Base-by-base conservation (phyloP, 2,329 filamentous ascomycete genomes). In the Pestalotiopsis fici region DNA sequence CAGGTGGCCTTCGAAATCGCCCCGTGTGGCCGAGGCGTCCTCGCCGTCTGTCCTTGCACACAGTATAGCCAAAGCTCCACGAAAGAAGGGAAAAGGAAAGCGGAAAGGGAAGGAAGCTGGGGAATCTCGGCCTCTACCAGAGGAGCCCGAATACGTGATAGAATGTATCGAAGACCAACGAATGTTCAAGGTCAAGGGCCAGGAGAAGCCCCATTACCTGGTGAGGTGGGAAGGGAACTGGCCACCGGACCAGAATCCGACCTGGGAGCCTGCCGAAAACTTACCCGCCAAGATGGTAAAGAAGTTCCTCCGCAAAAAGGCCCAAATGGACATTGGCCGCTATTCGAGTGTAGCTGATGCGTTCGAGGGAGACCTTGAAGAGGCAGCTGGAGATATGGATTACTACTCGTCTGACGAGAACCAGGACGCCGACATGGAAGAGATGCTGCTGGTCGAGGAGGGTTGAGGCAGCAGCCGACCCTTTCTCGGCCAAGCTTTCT, bases 211-310 rank as follows among this genome's bases (percentile, higher is more conserved):
- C 3, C 82, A 80, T 67, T 89, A 86, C 74, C 78, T 83, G 35
- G 86, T 89, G 1, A 82, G 83, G 6, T 89, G 87, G 87, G 83
- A 82, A 57, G 87, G 87, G 7, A 76, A 87, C 67, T 89, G 87
- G 87, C 85, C 87, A 0, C 76, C 80, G 0, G 83, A 83, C 9
- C 81, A 88, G 72, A 88, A 89, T 65, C 85, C 86, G 0, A 85
- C 86, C 0, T 89, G 87, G 87, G 87, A 89, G 71, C 87, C 86
- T 0, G 82, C 84, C 69, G 80, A 81, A 3, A 87, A 88, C 64
- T 81, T 89, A 2, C 75, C 83, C 0, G 66, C 73, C 0, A 67
- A 67, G 0, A 72, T 88, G 50, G 77, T 87, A 1, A 76, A 74
- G 6, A 76, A 76, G 2, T 89, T 83, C 66, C 69, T 81, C 4